Evolutionary conservation across 177 flowering plant genomes (phyloP), one percentile per base, ranked within the genome.

Genomic region (Vitis hybrid): DNA sequence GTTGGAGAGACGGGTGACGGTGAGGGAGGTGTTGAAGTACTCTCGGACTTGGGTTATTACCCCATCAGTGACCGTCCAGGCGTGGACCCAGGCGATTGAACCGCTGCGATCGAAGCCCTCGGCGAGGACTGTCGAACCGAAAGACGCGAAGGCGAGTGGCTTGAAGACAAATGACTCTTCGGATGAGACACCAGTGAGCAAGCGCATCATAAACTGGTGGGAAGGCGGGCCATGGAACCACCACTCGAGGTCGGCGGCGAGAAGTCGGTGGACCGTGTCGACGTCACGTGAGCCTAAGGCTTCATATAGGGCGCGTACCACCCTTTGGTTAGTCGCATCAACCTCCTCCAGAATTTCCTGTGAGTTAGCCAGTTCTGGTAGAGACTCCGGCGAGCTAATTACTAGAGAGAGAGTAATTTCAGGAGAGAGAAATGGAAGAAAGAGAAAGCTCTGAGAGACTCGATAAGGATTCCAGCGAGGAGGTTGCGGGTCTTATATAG

Each of bases 221-320:
- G 85, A 32, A 0, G 97, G 98, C 1, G 98, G 98, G 58, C 98
- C 98, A 75, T 94, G 97, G 84, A 90, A 94, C 94, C 94, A 89
- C 97, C 97, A 92, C 85, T 94, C 97, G n/a, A 94, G 83, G 73
- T 92, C 97, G 0, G 94, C 76, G 54, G 93, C 90, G 8, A 94
- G 83, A 14, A 92, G 77, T 58, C 75, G 77, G 77, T 85, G 89
- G 54, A 94, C 89, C 23, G 85, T 79, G 52, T 74, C 80, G 0
- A 85, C 90, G 96, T 92, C 93, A 12, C 89, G 85, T 7, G 76
- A 19, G 68, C 70, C 82, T 64, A 94, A 62, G 82, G 98, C 98
- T 10, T 87, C 92, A 81, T 94, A 94, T 2, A 94, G 85, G 84
- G 90, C 87, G 71, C 67, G 80, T n/a, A 91, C 91, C 80, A 87